phyloP scores from a whole-genome alignment of 2,329 filamentous ascomycete species.

The Claviceps maximensis region DNA sequence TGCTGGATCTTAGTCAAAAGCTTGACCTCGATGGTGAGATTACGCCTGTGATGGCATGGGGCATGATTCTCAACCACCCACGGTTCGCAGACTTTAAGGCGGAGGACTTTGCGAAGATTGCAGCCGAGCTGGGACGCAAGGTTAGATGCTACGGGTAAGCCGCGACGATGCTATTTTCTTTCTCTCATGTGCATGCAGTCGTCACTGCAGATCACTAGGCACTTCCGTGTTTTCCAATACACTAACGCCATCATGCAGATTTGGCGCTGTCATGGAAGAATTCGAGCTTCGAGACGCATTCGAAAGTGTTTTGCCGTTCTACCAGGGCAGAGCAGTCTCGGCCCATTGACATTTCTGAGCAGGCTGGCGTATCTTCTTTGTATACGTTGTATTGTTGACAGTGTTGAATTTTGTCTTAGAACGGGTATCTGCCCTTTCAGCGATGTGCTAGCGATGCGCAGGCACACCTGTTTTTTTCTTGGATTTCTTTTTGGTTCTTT shows the following conservation, averaged over 20 bases:
- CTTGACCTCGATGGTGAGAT: constrained; percentile 81
- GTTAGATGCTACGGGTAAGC: constrained; percentile 85
- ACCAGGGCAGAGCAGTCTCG: constrained; percentile 8
- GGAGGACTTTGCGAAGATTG: constrained; percentile 58
- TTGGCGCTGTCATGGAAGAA: constrained; percentile 51
- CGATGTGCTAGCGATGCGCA: not conserved
- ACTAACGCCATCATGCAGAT: constrained; percentile 23
- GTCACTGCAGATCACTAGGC: not conserved
- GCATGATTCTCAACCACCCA: constrained; percentile 62
- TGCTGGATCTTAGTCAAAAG: constrained; percentile 72
- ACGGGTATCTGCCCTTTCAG: not conserved
- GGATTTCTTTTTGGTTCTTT: not conserved
- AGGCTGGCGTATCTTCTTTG: not conserved
- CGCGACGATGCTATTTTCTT: not conserved
- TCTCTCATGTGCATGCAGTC: not conserved
- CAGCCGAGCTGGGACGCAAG: constrained; percentile 63
- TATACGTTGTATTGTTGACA: not conserved
- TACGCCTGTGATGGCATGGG: constrained; percentile 92
- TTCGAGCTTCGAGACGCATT: constrained; percentile 67
- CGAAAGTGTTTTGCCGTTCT: constrained; percentile 38
- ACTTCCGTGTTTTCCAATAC: not conserved
- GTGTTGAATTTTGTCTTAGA: not conserved
- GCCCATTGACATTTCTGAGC: constrained; percentile 4
- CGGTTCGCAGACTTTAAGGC: constrained; percentile 51
- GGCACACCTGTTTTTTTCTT: not conserved